Evolutionary conservation across 2,329 filamentous ascomycete genomes (phyloP), one percentile per base, ranked within the genome.

Genomic region (Chrysoporthe puriensis): DNA sequence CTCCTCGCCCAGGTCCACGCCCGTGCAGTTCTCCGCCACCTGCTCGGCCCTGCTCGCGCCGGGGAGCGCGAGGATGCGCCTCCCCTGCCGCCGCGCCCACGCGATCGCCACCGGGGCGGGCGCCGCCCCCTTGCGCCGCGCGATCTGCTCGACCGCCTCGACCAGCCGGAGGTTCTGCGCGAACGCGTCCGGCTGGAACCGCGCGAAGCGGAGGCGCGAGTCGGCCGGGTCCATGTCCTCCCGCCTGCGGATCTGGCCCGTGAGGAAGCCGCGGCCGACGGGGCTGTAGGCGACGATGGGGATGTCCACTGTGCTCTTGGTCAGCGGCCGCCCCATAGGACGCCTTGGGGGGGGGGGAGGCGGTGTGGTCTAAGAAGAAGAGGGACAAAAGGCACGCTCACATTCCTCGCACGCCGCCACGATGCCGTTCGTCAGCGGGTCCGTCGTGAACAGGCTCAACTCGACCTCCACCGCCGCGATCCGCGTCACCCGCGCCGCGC

Each of bases 131-230:
- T 91, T 92, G 72, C 81, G 80, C 72, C 79, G 74, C 1, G 90
- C 90, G 42, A 93, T 73, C 36, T 79, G 78, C 74, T 88, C 79
- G 6, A 93, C 77, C 65, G 87, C 81, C 13, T 82, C 71, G 11
- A 89, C 87, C 5, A 93, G 83, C 75, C 88, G 77, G 11, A 92
- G 73, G 76, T 93, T 93, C 74, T 84, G 83, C 43, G 84, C 80
- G 72, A 93, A 90, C 68, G 85, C 86, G 13, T 85, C 72, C 0
- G 83, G 80, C 70, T 86, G 83, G 78, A 92, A 92, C 26, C 89
- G 83, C 4, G 90, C 89, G 18, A 82, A 73, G n/a, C 71, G 64
- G 34, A 76, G 79, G 26, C 83, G 77, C 44, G 80, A 72, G 73
- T 88, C 85, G 46, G 80, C 80, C 58, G 85, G 78, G 3, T 83